phyloP scores from a whole-genome alignment of 208 protist species.

The Blastocrithidia nonstop region DNA sequence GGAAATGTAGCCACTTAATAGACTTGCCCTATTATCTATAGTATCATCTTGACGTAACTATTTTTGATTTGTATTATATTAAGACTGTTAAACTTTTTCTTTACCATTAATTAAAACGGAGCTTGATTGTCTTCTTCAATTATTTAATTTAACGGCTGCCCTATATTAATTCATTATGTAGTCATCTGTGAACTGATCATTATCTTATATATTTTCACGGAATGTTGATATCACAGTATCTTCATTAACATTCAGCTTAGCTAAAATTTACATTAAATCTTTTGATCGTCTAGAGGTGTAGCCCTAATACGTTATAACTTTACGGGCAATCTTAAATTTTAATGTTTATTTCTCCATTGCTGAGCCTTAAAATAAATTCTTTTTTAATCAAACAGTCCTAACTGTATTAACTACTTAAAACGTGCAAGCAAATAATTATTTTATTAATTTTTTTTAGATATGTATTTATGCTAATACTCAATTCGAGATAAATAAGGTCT shows the following conservation, averaged over 20 bases:
- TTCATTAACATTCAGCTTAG: slow-evolving; percentile 39
- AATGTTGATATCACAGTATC: slow-evolving; percentile 28
- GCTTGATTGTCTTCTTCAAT: slow-evolving; percentile 50
- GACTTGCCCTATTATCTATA: too few relatives aligned
- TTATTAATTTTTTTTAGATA: background rate
- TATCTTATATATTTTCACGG: slow-evolving; percentile 53
- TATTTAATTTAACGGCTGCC: slow-evolving; percentile 37
- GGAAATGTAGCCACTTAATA: background rate
- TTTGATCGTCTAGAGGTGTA: slow-evolving; percentile 31
- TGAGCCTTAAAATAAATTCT: slow-evolving; percentile 4
- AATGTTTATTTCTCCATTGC: slow-evolving; percentile 58
- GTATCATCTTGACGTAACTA: too few relatives aligned
- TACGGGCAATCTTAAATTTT: slow-evolving; percentile 40
- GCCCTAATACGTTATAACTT: slow-evolving; percentile 57
- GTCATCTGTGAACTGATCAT: slow-evolving; percentile 21
- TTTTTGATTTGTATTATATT: background rate
- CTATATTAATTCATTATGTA: slow-evolving; percentile 29
- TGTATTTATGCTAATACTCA: too few relatives aligned
- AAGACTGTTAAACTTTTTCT: background rate
- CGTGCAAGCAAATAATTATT: slow-evolving; percentile 1
- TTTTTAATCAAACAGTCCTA: too few relatives aligned
- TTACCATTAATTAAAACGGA: slow-evolving; percentile 40
- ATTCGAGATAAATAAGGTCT: background rate
- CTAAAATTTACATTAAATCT: slow-evolving; percentile 68
- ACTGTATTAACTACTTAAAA: too few relatives aligned